Conservation (phyloP, 768 basidiomycete genomes). For the Xerocomellus chrysenteron region DNA sequence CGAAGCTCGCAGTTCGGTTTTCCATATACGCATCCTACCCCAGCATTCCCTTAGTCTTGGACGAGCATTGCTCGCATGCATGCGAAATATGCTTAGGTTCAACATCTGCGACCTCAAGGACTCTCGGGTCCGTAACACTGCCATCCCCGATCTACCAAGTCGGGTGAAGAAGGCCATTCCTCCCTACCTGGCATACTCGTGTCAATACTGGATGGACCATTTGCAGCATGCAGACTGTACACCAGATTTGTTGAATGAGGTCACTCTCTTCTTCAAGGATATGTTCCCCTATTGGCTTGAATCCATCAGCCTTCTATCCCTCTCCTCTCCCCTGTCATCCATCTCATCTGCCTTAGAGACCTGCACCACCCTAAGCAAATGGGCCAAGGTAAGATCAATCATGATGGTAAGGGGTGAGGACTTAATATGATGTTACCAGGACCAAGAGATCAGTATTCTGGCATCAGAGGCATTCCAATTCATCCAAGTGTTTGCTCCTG, state of each 20-base stretch:
- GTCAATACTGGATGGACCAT: conserved; percentile 1
- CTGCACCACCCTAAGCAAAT: background rate
- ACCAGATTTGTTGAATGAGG: background rate
- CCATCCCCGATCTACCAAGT: background rate
- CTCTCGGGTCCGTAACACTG: background rate
- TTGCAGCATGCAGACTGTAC: background rate
- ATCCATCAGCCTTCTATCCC: conserved; percentile 20
- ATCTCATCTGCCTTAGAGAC: background rate
- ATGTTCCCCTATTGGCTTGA: conserved; percentile 18
- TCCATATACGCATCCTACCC: too few relatives aligned
- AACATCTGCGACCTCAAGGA: background rate
- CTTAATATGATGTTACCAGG: background rate
- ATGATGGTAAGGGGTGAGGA: background rate
- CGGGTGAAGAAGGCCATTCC: background rate
- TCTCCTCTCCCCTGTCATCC: background rate
- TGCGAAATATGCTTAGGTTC: background rate
- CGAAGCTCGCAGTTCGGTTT: background rate
- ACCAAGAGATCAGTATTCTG: background rate
- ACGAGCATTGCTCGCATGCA: background rate
- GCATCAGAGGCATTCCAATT: conserved; percentile 7
- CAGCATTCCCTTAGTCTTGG: background rate
- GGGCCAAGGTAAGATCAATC: background rate
- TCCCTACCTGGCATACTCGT: background rate
- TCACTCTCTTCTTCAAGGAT: background rate
- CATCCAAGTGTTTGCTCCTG: conserved; percentile 2